These are phyloP conservation scores for Lipomyces japonicus DNA, from an alignment of 805 yeast species.

Conservation along the genomic window DNA sequence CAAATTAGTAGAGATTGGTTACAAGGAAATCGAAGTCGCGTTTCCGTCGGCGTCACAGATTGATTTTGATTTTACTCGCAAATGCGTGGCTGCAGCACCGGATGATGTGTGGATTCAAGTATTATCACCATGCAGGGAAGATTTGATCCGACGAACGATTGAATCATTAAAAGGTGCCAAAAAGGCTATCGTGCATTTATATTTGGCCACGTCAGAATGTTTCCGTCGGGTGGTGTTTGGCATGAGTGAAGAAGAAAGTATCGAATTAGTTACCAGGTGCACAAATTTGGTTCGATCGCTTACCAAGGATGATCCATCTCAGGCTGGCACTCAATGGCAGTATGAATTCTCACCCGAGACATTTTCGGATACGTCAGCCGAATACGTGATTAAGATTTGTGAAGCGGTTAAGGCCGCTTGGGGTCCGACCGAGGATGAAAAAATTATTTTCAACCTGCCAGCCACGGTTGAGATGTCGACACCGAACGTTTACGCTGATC, in stretches of 20 bases:
- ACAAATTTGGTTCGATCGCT: conserved; percentile 59
- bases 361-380: conserved; percentile 65
- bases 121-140: conserved; percentile 71
- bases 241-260: conserved; percentile 51
- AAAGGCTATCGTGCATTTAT: conserved; percentile 69
- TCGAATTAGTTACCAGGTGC: conserved; percentile 59
- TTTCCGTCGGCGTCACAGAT: conserved; percentile 78
- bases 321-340: conserved; percentile 58
- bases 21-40: conserved; percentile 78
- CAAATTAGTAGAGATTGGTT: conserved; percentile 67
- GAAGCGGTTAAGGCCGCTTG: conserved; percentile 74
- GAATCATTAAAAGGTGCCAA: conserved; percentile 73
- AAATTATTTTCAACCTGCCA: conserved; percentile 76
- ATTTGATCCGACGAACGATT: conserved; percentile 64
- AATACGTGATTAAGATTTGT: conserved; percentile 61
- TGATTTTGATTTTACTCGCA: conserved; percentile 76
- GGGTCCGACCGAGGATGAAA: conserved; percentile 61
- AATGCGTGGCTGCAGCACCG: conserved; percentile 70
- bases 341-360: conserved; percentile 81
- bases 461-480: conserved; percentile 82
- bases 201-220: conserved; percentile 70
- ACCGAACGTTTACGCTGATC: conserved; percentile 81
- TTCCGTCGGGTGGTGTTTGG: conserved; percentile 71
- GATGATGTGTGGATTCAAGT: conserved; percentile 75
- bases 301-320: conserved; percentile 63